Base-by-base conservation (phyloP, 2,329 filamentous ascomycete species). In the Tolypocladium endophyticum region DNA sequence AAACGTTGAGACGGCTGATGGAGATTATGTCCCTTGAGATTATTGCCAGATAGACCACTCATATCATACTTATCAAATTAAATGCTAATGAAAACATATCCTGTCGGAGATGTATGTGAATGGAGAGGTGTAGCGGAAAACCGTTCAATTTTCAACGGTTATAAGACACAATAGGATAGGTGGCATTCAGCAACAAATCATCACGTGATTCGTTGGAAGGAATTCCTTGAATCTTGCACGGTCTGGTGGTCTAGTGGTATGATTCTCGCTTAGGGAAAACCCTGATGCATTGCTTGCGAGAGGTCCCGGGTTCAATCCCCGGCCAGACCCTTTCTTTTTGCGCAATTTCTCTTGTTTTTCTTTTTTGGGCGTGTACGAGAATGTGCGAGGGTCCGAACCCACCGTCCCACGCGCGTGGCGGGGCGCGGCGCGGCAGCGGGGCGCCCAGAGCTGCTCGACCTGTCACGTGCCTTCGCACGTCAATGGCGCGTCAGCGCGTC, bases 211-310 rank as follows among this genome's bases (percentile, higher is more conserved):
- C 28, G 14, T 33, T 53, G 28, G 28, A 33, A 33, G 4, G 8
- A n/a, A 18, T 28, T 53, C 28, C 8, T 12, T 18, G 28, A n/a
- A 53, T 33, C 28, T 33, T n/a, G 16, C 14, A 5, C 57, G 76
- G 74, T 76, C 75, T 76, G 75, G 72, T 84, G 80, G 81, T 83
- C 81, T 84, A 84, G 82, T 81, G 83, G 82, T 85, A 86, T 85
- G 82, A 85, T 86, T 85, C 82, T 84, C 82, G 83, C 83, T 85
- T 85, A 86, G 83, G 83, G 83, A 71, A 56, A 64, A 74, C 71
- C 72, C 73, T 70, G 64, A 58, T 71, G 71, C 70, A 64, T 56
- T 59, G 65, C 65, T 68, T 76, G 74, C 74, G 74, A 75, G 74
- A 76, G 74, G 74, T 75, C 74, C 73, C 74, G 74, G 72, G 74